Conservation (phyloP, 208 protist genomes). For the Naegleria lovaniensis region DNA sequence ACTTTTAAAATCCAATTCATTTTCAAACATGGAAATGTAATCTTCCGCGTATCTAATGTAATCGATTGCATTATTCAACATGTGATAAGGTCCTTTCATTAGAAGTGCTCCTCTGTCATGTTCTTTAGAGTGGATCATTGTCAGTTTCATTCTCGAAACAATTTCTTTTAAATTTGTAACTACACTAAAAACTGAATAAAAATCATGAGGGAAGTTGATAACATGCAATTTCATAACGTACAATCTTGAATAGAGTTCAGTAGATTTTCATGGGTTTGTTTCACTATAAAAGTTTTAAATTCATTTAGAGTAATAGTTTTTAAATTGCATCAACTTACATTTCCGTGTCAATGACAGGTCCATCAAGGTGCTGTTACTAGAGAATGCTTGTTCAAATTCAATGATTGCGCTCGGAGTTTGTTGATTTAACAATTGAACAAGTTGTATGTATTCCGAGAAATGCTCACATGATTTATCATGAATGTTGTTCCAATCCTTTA, state of each 20-base stretch:
- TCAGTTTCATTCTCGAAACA: not conserved
- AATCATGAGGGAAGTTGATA: no score
- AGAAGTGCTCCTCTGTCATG: not conserved
- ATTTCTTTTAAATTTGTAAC: not conserved
- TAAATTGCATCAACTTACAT: no score
- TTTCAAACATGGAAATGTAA: not conserved
- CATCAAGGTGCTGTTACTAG: not conserved
- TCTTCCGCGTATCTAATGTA: not conserved
- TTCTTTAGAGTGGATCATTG: not conserved
- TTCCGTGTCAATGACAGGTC: not conserved
- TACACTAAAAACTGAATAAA: not conserved
- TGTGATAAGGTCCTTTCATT: not conserved
- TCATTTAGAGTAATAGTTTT: no score
- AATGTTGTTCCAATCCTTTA: not conserved
- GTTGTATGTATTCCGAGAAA: not conserved
- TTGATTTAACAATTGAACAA: not conserved
- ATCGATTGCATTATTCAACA: not conserved
- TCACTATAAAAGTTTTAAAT: not conserved
- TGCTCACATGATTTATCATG: not conserved
- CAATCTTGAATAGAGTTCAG: not conserved
- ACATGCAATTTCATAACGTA: not conserved
- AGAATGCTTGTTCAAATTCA: not conserved
- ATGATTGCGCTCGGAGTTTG: not conserved
- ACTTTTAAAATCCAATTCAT: slow-evolving; percentile 16
- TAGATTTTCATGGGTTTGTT: not conserved